Conservation (phyloP, 2,329 filamentous ascomycete genomes). For the Aureobasidium sp. region DNA sequence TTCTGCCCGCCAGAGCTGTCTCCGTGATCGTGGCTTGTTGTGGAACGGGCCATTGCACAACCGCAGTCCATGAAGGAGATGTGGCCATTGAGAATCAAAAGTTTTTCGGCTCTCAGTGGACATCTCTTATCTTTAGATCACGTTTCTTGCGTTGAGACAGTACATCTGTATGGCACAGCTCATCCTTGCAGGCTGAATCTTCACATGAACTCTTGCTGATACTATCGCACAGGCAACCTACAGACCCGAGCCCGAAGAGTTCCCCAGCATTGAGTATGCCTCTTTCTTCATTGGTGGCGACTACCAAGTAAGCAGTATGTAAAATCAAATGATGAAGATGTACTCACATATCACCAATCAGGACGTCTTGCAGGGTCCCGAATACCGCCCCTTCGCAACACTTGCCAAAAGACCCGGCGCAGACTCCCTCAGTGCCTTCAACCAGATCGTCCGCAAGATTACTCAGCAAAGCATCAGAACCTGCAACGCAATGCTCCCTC, state of each 20-base stretch:
- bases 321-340: neutral
- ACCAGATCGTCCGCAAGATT: neutral
- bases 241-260: neutral
- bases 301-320: neutral
- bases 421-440: neutral
- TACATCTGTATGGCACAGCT: too few relatives aligned
- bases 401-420: conserved; percentile 4
- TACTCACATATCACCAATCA: neutral
- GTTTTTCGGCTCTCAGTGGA: too few relatives aligned
- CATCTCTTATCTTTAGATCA: too few relatives aligned
- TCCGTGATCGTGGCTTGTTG: too few relatives aligned
- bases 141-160: too few relatives aligned
- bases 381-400: neutral
- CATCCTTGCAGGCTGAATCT: too few relatives aligned
- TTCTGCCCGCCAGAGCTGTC: too few relatives aligned
- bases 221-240: neutral
- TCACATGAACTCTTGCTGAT: neutral
- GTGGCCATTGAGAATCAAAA: too few relatives aligned
- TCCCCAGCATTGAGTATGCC: neutral
- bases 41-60: too few relatives aligned
- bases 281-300: neutral
- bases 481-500: neutral
- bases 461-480: neutral
- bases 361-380: neutral
- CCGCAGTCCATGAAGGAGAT: too few relatives aligned